Conservation (phyloP, 2,329 filamentous ascomycete genomes). For the Eutypa lata region DNA sequence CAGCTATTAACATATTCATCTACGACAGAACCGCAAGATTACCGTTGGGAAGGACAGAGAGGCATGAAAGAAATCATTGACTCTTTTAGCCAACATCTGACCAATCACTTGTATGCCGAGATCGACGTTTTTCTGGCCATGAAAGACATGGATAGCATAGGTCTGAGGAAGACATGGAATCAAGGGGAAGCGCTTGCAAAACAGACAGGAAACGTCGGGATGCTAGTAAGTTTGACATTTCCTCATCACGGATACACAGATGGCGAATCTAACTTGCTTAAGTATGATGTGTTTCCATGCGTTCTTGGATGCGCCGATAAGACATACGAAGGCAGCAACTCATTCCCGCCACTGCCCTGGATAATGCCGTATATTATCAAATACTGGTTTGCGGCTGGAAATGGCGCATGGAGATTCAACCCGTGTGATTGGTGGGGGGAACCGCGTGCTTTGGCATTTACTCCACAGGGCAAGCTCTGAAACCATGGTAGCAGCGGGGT, state of each 20-base stretch:
- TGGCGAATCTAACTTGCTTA: too few relatives aligned
- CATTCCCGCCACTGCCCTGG: constrained; percentile 20
- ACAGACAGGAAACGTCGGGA: constrained; percentile 8
- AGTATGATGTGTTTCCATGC: constrained; percentile 20
- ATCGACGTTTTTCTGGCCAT: constrained; percentile 23
- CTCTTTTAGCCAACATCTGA: constrained; percentile 17
- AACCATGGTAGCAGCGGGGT: too few relatives aligned
- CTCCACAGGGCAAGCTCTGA: constrained; percentile 2
- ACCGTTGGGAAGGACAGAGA: constrained; percentile 19
- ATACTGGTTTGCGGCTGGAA: constrained; percentile 19
- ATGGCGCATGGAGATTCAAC: constrained; percentile 25
- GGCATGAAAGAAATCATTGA: constrained; percentile 23
- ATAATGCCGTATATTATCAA: constrained; percentile 22
- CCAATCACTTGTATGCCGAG: constrained; percentile 26
- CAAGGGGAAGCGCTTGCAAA: constrained; percentile 13
- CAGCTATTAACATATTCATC: constrained; percentile 23
- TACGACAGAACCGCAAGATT: constrained; percentile 17
- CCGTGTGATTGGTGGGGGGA: constrained; percentile 24
- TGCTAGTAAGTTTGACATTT: constrained; percentile 17
- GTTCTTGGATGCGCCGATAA: constrained; percentile 20
- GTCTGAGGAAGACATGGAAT: constrained; percentile 11
- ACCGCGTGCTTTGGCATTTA: constrained; percentile 17
- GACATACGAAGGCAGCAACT: constrained; percentile 21
- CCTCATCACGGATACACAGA: too few relatives aligned
- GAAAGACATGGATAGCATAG: constrained; percentile 16